These are phyloP conservation scores for Arthrobotrys iridis DNA, from an alignment of 2,329 filamentous ascomycete species.

Conservation along the genomic window DNA sequence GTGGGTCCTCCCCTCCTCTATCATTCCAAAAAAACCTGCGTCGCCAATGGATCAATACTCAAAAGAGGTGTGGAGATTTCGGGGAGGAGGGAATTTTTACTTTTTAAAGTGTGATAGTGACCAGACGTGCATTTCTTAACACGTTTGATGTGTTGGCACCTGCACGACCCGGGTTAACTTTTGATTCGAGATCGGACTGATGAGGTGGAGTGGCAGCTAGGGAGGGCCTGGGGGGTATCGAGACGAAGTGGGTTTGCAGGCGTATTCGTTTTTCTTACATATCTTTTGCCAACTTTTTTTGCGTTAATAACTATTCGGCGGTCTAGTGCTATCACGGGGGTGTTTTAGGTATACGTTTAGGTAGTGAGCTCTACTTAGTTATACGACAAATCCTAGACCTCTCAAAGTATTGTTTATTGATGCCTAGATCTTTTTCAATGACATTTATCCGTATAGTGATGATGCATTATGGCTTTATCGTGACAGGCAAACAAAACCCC, in stretches of 20 bases:
- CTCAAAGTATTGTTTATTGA: background rate
- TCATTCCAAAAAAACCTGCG: background rate
- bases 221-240: background rate
- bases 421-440: no score
- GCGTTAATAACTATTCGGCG: constrained; percentile 8
- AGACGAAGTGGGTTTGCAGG: background rate
- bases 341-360: background rate
- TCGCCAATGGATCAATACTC: constrained; percentile 11
- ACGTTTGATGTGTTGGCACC: constrained; percentile 28
- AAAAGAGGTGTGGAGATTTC: background rate
- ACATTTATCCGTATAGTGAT: constrained; percentile 19
- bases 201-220: constrained; percentile 13
- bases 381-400: background rate
- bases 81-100: constrained; percentile 9
- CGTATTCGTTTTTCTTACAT: background rate
- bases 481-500: constrained; percentile 8
- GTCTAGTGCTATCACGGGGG: constrained; percentile 16
- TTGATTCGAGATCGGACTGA: constrained; percentile 25
- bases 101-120: constrained; percentile 27
- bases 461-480: constrained; percentile 11
- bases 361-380: constrained; percentile 16
- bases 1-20: constrained; percentile 1
- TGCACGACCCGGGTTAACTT: constrained; percentile 22
- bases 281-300: background rate
- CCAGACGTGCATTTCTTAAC: constrained; percentile 10